Conservation (phyloP, 2,329 filamentous ascomycete species). For the Neophaeococcomyces mojaviensis region DNA sequence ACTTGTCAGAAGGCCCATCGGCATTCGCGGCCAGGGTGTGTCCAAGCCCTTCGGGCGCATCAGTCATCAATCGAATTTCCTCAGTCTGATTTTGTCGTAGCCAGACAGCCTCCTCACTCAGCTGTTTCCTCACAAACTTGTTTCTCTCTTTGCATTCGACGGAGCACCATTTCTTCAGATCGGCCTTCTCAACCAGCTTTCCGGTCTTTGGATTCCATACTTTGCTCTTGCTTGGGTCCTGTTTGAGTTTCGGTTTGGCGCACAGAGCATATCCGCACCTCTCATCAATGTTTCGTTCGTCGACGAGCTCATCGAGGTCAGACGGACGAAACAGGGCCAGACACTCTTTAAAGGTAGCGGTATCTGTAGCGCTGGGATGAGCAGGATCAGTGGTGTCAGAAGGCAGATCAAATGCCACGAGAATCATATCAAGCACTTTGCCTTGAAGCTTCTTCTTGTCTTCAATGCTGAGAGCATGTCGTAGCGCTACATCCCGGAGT, state of each 20-base stretch:
- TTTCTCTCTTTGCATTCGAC: conserved; percentile 69
- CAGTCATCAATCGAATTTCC: conserved; percentile 50
- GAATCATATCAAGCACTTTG: conserved; percentile 63
- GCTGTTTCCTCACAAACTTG: conserved; percentile 80
- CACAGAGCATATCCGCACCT: conserved; percentile 83
- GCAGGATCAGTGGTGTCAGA: conserved; percentile 45
- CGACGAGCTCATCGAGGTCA: conserved; percentile 82
- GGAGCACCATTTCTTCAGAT: conserved; percentile 82
- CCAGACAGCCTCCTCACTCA: conserved; percentile 80
- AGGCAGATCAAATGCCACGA: conserved; percentile 62
- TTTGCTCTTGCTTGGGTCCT: conserved; percentile 45
- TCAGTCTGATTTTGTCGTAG: conserved; percentile 57
- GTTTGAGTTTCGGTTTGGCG: conserved; percentile 52
- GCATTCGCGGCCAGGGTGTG: conserved; percentile 34
- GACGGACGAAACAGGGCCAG: conserved; percentile 71
- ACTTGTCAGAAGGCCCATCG: conserved; percentile 27
- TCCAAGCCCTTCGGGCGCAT: conserved; percentile 47
- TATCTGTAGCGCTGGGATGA: conserved; percentile 53
- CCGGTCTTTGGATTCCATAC: conserved; percentile 50
- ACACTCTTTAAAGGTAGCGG: conserved; percentile 55
- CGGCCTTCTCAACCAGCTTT: conserved; percentile 61
- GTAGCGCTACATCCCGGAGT: conserved; percentile 58
- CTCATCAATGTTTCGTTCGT: conserved; percentile 77
- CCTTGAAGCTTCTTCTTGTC: conserved; percentile 71
- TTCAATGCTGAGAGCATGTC: conserved; percentile 77